Evolutionary conservation across 164 flowering plant species (phyloP).

Genomic region (Magnolia changhungtana): DNA sequence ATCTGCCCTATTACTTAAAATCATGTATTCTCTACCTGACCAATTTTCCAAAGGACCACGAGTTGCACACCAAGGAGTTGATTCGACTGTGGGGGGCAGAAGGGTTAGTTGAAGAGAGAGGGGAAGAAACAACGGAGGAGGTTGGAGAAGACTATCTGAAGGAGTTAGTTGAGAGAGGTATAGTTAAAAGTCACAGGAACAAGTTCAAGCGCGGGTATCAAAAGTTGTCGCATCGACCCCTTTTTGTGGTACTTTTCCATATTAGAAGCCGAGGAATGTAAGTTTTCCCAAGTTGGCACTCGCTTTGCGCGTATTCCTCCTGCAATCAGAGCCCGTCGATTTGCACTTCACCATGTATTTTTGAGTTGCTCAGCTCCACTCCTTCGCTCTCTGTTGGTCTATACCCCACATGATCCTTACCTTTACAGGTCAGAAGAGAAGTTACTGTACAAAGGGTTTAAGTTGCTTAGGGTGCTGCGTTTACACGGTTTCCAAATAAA

Average conservation of each 20-base stretch:
- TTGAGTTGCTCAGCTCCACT: not conserved
- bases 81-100: not conserved
- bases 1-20: not conserved
- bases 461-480: conserved; percentile 10
- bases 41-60: not conserved
- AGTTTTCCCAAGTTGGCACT: not conserved
- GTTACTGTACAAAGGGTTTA: not conserved
- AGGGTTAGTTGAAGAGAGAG: not conserved
- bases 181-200: not conserved
- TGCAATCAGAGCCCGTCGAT: not conserved
- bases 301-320: not conserved
- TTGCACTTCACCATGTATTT: not conserved
- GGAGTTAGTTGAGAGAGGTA: not conserved
- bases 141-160: not conserved
- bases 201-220: not conserved
- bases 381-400: conserved; percentile 8
- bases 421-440: not conserved
- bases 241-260: not conserved
- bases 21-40: not conserved
- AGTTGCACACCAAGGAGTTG: not conserved
- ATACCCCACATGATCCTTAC: not conserved
- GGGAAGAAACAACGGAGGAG: not conserved
- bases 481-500: not conserved
- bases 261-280: not conserved
- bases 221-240: not conserved